Conservation (phyloP, 495 filamentous ascomycete species). For the Sphaerosporella brunnea region DNA sequence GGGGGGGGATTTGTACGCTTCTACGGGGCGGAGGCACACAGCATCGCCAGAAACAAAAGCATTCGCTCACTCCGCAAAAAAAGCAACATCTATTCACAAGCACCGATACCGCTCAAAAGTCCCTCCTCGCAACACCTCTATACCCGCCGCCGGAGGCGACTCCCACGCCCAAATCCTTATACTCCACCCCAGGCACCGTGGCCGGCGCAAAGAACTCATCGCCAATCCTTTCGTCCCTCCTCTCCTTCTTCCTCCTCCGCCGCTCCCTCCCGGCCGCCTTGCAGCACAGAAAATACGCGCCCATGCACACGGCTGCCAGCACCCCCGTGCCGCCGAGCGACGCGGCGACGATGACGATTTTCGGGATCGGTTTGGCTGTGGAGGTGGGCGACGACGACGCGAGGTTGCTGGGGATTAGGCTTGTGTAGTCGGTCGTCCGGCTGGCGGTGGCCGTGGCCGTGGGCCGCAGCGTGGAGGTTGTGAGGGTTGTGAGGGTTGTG, state of each 20-base stretch:
- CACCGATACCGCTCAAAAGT: no score
- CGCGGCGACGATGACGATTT: not conserved
- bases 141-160: no score
- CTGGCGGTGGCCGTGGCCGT: conserved; percentile 41
- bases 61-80: no score
- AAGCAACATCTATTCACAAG: no score
- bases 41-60: no score
- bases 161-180: no score
- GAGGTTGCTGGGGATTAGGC: not conserved
- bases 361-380: not conserved
- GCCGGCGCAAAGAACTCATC: not conserved
- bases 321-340: not conserved
- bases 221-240: not conserved
- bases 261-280: no score
- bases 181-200: no score
- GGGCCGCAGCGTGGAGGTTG: no score
- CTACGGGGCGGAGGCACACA: no score
- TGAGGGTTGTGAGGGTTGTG: conserved; percentile 39
- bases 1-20: no score
- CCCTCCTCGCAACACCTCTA: no score
- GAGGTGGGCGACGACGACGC: not conserved
- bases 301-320: not conserved
- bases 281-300: not conserved
- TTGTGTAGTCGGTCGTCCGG: conserved; percentile 17
- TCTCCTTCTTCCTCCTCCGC: not conserved